Conservation (phyloP, 192 early-diverging fungal species). For the Rhizophagus clarus region DNA sequence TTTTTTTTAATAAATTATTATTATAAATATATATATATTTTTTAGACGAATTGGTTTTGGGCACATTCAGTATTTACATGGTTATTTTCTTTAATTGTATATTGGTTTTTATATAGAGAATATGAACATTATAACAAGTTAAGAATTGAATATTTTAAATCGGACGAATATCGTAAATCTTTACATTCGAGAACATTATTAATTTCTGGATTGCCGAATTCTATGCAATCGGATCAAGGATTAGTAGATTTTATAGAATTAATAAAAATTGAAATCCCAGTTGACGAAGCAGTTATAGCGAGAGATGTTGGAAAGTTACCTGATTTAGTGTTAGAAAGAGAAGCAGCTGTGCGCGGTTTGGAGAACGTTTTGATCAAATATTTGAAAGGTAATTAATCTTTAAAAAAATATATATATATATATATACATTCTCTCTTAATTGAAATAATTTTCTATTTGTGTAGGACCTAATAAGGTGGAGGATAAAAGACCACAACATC, state of each 20-base stretch:
- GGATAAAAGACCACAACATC: conserved; percentile 44
- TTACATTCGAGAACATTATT: conserved; percentile 71
- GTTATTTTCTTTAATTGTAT: conserved; percentile 58
- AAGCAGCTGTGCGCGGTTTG: conserved; percentile 62
- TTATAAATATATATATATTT: conserved; percentile 34
- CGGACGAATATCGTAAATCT: conserved; percentile 59
- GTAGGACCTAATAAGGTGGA: conserved; percentile 37
- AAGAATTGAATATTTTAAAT: conserved; percentile 60
- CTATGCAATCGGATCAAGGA: conserved; percentile 57
- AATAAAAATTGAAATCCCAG: conserved; percentile 43
- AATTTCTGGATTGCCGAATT: conserved; percentile 61
- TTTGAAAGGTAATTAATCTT: conserved; percentile 31
- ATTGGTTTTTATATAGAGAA: conserved; percentile 53
- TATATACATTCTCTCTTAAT: too few relatives aligned
- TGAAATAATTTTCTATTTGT: neutral
- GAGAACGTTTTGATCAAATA: conserved; percentile 63
- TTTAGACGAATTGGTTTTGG: conserved; percentile 57
- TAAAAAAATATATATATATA: too few relatives aligned
- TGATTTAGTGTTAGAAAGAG: conserved; percentile 65
- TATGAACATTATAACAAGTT: conserved; percentile 54
- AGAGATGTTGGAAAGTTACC: conserved; percentile 66
- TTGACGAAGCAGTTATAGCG: conserved; percentile 64
- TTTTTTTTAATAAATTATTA: neutral
- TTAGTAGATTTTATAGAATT: conserved; percentile 53
- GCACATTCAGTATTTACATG: conserved; percentile 62